phyloP scores from a whole-genome alignment of 2,329 filamentous ascomycete species.

The Zasmidium citrigriseum region DNA sequence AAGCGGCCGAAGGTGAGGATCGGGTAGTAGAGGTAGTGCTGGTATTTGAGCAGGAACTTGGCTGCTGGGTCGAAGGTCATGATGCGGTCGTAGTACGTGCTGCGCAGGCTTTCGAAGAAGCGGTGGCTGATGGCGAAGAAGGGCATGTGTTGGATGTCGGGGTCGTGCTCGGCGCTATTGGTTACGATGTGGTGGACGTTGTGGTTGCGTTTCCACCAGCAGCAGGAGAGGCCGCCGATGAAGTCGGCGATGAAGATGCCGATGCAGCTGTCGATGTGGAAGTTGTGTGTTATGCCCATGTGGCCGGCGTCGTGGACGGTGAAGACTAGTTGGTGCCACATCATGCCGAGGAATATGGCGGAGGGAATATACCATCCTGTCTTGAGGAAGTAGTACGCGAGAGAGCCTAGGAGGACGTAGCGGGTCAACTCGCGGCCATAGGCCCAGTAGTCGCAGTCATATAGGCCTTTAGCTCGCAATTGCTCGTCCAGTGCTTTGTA shows the following conservation, averaged over 20 bases:
- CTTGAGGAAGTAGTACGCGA: conserved; percentile 55
- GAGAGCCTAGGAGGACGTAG: conserved; percentile 67
- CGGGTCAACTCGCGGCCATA: conserved; percentile 75
- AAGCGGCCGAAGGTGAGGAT: conserved; percentile 67
- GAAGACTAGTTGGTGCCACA: conserved; percentile 96
- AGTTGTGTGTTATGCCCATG: conserved; percentile 95
- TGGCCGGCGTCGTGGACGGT: conserved; percentile 93
- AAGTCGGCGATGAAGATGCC: conserved; percentile 91
- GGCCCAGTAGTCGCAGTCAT: conserved; percentile 77
- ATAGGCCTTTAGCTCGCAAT: conserved; percentile 74
- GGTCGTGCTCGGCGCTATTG: conserved; percentile 92
- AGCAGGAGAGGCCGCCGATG: conserved; percentile 81
- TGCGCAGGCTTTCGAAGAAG: conserved; percentile 65
- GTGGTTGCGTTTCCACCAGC: conserved; percentile 97
- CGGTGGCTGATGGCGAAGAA: conserved; percentile 67
- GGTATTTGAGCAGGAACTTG: conserved; percentile 60
- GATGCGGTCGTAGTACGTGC: conserved; percentile 66
- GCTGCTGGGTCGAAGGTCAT: conserved; percentile 65
- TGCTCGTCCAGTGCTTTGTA: conserved; percentile 77
- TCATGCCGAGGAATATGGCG: conserved; percentile 72
- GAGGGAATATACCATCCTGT: conserved; percentile 56
- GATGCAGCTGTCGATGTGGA: conserved; percentile 77
- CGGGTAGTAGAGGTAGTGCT: conserved; percentile 69
- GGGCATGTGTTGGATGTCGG: conserved; percentile 79
- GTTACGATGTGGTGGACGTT: conserved; percentile 98